These are phyloP conservation scores for Leccinum ponderosum DNA, from an alignment of 1,284 basidiomycete genomes.

Conservation along the genomic window DNA sequence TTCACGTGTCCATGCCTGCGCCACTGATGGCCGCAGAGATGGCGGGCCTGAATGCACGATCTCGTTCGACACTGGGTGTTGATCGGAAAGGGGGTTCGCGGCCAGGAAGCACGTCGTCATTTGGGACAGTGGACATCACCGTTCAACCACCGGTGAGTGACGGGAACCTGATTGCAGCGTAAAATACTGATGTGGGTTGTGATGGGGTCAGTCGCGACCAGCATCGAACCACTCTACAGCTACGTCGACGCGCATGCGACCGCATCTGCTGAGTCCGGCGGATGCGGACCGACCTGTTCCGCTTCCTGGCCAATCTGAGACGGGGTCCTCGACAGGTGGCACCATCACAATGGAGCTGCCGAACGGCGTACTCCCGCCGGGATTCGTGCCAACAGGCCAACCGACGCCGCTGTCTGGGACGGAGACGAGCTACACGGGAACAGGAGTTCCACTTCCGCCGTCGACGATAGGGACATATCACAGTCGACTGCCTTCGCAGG, in stretches of 20 bases:
- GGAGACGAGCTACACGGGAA: conserved; percentile 25
- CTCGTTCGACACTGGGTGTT: conserved; percentile 24
- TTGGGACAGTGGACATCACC: conserved; percentile 27
- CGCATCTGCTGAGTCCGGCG: conserved; percentile 33
- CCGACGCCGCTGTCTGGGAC: conserved; percentile 11
- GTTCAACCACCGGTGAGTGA: conserved; percentile 33
- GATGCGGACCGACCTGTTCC: conserved; percentile 35
- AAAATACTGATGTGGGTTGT: conserved; percentile 4
- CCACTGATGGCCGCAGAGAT: conserved; percentile 28
- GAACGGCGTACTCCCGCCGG: conserved; percentile 27
- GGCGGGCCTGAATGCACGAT: conserved; percentile 19
- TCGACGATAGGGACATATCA: conserved; percentile 28
- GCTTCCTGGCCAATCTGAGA: conserved; percentile 21
- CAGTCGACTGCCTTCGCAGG: conserved; percentile 19
- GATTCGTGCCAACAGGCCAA: conserved; percentile 28
- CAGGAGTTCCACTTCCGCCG: conserved; percentile 26
- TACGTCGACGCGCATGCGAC: conserved; percentile 24
- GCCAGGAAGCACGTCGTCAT: conserved; percentile 31
- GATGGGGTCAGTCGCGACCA: conserved; percentile 28
- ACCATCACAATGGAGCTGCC: conserved; percentile 28
- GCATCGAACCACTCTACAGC: conserved; percentile 29
- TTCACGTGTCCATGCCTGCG: conserved; percentile 36
- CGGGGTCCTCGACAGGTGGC: conserved; percentile 1
- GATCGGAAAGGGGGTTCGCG: conserved; percentile 17
- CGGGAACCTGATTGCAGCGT: neutral